Conservation (phyloP, 495 filamentous ascomycete genomes). For the Geoglossum glabrum region DNA sequence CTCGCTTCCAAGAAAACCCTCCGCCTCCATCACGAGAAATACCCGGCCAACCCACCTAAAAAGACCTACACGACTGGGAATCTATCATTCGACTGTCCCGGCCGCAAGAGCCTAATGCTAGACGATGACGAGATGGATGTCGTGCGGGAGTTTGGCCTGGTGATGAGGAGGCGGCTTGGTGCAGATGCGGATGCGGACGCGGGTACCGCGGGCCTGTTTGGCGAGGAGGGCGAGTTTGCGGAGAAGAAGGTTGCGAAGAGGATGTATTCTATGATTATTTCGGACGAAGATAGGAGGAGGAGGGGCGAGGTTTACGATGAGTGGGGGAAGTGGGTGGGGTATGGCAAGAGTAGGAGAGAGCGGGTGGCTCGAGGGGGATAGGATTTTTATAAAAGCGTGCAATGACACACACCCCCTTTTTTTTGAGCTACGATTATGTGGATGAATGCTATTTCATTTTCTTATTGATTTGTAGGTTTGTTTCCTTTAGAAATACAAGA, state of each 20-base stretch:
- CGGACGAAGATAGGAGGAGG: background rate
- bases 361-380: too few relatives aligned
- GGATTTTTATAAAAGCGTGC: too few relatives aligned
- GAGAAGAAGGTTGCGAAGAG: background rate
- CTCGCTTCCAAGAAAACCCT: background rate
- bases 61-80: background rate
- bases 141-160: background rate
- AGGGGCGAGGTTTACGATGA: background rate
- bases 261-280: background rate
- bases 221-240: background rate
- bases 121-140: background rate
- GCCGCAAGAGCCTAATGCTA: background rate
- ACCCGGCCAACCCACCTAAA: too few relatives aligned
- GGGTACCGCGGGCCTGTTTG: too few relatives aligned
- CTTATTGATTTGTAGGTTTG: too few relatives aligned
- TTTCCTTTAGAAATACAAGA: too few relatives aligned
- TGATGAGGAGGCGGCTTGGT: background rate
- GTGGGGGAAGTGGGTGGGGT: background rate
- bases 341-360: background rate
- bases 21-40: background rate
- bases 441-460: too few relatives aligned
- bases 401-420: too few relatives aligned
- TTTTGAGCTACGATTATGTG: too few relatives aligned
- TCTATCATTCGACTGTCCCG: background rate
- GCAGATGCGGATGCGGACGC: too few relatives aligned